A percentile compares a stretch with the other conserved stretches of the same genome.
Evolutionary conservation across 805 yeast genomes (phyloP).

Genomic region (Pichia rugopelliculosa): DNA sequence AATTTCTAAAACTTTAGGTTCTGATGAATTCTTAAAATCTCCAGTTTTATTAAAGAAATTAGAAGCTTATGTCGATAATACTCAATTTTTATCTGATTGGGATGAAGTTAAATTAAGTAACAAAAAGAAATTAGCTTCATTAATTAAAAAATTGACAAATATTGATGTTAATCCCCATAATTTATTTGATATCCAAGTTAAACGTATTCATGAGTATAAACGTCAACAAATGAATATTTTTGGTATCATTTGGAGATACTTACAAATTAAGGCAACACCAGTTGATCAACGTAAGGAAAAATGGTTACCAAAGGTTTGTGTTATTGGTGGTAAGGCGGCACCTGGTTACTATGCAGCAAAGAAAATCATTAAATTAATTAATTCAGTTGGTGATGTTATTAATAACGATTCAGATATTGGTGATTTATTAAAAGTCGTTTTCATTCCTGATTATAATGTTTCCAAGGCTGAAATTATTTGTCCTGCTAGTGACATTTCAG

Average conservation of each 20-base stretch:
- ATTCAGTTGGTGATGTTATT: conserved; percentile 71
- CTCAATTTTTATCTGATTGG: conserved; percentile 65
- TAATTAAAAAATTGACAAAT: conserved; percentile 55
- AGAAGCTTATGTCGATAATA: conserved; percentile 61
- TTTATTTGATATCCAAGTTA: conserved; percentile 85
- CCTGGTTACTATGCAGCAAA: conserved; percentile 98
- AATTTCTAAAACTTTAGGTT: conserved; percentile 64
- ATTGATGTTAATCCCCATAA: conserved; percentile 65
- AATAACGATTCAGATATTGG: conserved; percentile 71
- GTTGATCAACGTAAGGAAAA: conserved; percentile 51
- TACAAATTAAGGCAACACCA: conserved; percentile 63
- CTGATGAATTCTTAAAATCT: conserved; percentile 61
- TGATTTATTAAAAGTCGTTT: conserved; percentile 75
- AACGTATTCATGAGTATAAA: conserved; percentile 92
- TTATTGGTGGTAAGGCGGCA: conserved; percentile 93
- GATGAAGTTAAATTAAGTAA: conserved; percentile 59
- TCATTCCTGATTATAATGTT: conserved; percentile 88
- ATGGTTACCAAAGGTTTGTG: conserved; percentile 66
- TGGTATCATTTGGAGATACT: conserved; percentile 79
- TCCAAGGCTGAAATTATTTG: conserved; percentile 87
- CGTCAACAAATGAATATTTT: conserved; percentile 91
- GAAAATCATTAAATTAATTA: conserved; percentile 77
- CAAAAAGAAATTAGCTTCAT: conserved; percentile 57
- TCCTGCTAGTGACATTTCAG: conserved; percentile 86
- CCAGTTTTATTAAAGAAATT: conserved; percentile 60